These are phyloP conservation scores for Solanum clarkiae DNA, from an alignment of 257 asterid genomes.

Conservation along the genomic window DNA sequence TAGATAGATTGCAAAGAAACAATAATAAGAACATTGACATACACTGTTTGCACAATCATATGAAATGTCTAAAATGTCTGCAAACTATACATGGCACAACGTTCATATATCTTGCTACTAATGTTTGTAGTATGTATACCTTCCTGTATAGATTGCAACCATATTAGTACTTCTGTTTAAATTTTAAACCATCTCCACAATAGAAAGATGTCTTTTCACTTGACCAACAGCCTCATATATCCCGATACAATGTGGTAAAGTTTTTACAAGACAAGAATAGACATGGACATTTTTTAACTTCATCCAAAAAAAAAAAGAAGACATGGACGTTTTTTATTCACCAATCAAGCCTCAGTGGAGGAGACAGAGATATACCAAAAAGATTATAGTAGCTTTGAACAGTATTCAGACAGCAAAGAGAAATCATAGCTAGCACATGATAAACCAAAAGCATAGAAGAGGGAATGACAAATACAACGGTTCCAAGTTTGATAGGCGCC, in stretches of 20 bases:
- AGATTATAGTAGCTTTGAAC: not conserved
- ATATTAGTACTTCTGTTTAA: not conserved
- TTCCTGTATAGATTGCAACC: not conserved
- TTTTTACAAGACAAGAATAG: not conserved
- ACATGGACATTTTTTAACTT: not conserved
- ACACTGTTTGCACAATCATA: not conserved
- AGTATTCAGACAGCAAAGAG: not conserved
- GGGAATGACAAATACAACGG: not conserved
- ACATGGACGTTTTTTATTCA: not conserved
- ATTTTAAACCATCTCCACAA: not conserved
- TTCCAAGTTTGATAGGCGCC: not conserved
- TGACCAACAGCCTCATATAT: not conserved
- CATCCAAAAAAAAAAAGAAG: not conserved
- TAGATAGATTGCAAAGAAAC: not conserved
- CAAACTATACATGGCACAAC: not conserved
- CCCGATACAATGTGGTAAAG: not conserved
- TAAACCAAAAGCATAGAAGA: not conserved
- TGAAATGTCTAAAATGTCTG: not conserved
- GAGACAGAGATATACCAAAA: not conserved
- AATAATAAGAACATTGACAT: not conserved
- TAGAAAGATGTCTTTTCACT: not conserved
- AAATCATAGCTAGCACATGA: not conserved
- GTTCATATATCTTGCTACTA: not conserved
- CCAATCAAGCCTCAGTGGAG: not conserved
- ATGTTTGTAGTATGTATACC: not conserved